Base-by-base conservation (phyloP, 2,329 filamentous ascomycete genomes). In the Phialophora verrucosa region DNA sequence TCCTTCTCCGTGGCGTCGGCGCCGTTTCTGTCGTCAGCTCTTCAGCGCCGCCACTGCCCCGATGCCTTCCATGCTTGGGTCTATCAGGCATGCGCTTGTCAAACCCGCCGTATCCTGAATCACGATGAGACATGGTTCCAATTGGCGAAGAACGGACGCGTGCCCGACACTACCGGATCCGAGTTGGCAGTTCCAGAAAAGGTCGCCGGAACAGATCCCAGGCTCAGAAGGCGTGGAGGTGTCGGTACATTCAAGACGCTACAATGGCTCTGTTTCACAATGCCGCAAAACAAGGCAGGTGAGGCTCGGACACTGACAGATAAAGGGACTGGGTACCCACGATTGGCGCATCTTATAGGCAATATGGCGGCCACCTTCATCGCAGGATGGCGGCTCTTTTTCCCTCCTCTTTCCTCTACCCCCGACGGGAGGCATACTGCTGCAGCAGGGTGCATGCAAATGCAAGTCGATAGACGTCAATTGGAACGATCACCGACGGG, bases 281-380 rank as follows among this genome's bases (percentile, higher is more conserved):
- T 44, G 38, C 38, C 17, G 7, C 38, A 44, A 17, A 44, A n/a
- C 38, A 44, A 44, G 6, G 38, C 38, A n/a, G 38, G 17, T n/a
- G 38, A 44, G 17, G 38, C 38, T 44, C 14, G 38, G 38, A 44
- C 8, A 27, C 38, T 2, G 25, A 32, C 31, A 53, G 42, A 20
- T 44, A 44, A 44, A 44, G 38, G 7, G 38, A 20, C 38, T 44
- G 38, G 38, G 6, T 44, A 44, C 38, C 14, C 38, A 44, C 38
- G 38, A 44, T 44, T 44, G 38, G 38, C 38, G 38, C 38, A n/a
- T 44, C 38, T 44, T 44, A 44, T 44, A 44, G 38, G 38, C 38
- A 44, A n/a, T n/a, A 44, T 44, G 38, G 38, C 17, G 38, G 35
- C 38, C 38, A n/a, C 17, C 5, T 6, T 44, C 38, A 44, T 44